Evolutionary conservation across 768 basidiomycete species (phyloP).

Genomic region (Pholiota conissans): DNA sequence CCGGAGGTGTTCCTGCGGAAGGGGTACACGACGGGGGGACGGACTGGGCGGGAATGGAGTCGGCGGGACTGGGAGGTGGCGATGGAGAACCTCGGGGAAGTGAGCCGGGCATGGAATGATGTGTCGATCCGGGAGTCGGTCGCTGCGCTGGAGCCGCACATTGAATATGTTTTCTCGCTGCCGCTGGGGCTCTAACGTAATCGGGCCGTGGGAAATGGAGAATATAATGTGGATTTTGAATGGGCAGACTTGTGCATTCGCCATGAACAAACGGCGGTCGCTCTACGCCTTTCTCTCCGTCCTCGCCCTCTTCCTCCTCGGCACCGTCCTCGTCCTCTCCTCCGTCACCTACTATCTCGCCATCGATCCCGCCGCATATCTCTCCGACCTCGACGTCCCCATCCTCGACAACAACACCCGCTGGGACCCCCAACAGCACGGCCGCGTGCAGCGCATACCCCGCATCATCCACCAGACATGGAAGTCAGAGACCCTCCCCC

Average conservation of each 20-base stretch:
- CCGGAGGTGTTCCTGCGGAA: conserved; percentile 45
- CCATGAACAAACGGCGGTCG: conserved; percentile 47
- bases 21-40: conserved; percentile 50
- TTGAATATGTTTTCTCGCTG: conserved; percentile 46
- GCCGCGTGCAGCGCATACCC: conserved; percentile 75
- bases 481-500: conserved; percentile 88
- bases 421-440: conserved; percentile 64
- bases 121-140: conserved; percentile 51
- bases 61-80: conserved; percentile 64
- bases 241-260: conserved; percentile 7
- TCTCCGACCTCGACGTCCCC: conserved; percentile 77
- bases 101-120: conserved; percentile 57
- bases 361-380: conserved; percentile 76
- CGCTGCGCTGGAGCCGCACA: conserved; percentile 45
- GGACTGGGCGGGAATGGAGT: conserved; percentile 77
- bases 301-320: conserved; percentile 77
- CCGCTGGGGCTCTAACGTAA: too few relatives aligned
- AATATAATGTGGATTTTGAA: too few relatives aligned
- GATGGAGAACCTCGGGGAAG: conserved; percentile 41
- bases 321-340: conserved; percentile 89
- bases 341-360: conserved; percentile 89
- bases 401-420: conserved; percentile 51
- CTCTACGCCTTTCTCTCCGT: conserved; percentile 44
- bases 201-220: too few relatives aligned
- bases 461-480: conserved; percentile 98